Conservation (phyloP, 768 basidiomycete genomes). For the Tylopilus sp. region DNA sequence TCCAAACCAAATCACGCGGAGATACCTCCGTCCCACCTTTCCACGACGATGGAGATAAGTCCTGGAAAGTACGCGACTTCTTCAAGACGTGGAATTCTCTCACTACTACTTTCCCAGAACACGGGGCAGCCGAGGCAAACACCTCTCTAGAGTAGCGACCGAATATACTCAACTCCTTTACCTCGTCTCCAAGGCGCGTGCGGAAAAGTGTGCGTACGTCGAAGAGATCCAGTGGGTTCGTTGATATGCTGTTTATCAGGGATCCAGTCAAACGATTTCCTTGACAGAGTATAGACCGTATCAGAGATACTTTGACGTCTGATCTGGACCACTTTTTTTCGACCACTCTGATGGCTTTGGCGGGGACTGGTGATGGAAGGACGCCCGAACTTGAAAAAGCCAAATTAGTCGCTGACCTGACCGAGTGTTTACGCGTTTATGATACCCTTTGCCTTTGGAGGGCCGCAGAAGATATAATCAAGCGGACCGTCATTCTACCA, state of each 20-base stretch:
- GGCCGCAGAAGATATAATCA: slow-evolving; percentile 85
- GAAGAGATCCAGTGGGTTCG: slow-evolving; percentile 83
- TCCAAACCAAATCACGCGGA: slow-evolving; percentile 43
- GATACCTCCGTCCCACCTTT: slow-evolving; percentile 30
- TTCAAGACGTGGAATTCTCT: not conserved
- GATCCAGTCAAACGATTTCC: slow-evolving; percentile 7
- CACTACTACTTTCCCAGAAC: slow-evolving; percentile 38
- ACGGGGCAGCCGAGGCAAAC: slow-evolving; percentile 68
- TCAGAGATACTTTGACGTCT: slow-evolving; percentile 79
- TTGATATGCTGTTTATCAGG: slow-evolving; percentile 21
- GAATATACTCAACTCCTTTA: slow-evolving; percentile 95
- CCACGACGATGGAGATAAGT: slow-evolving; percentile 25
- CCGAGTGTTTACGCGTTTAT: slow-evolving; percentile 78
- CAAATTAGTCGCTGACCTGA: slow-evolving; percentile 62
- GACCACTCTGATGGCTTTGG: slow-evolving; percentile 51
- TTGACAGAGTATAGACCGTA: slow-evolving; percentile 73
- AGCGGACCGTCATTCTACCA: slow-evolving; percentile 63
- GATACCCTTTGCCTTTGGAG: slow-evolving; percentile 78
- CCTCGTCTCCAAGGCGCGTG: slow-evolving; percentile 76
- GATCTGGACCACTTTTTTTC: slow-evolving; percentile 85
- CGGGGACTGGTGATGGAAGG: slow-evolving; percentile 46
- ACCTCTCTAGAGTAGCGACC: slow-evolving; percentile 77
- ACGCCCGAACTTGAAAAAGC: slow-evolving; percentile 61
- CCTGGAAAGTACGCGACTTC: slow-evolving; percentile 34
- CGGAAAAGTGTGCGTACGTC: slow-evolving; percentile 76